These are phyloP conservation scores for Saccharomycopsis vini DNA, from an alignment of 805 yeast species.

Conservation along the genomic window DNA sequence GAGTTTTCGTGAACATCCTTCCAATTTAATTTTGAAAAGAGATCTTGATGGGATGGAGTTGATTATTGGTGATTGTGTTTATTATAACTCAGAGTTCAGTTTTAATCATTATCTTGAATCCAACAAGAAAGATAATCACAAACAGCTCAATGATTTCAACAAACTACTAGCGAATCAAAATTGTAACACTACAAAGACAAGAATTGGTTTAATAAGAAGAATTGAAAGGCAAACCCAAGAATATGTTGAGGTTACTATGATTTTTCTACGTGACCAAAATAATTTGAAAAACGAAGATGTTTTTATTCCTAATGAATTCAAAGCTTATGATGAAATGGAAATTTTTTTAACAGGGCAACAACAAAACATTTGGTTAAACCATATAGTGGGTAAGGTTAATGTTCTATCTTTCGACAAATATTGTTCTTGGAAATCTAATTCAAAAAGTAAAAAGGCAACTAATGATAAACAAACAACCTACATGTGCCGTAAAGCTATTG, in stretches of 20 bases:
- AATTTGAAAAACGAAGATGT: background rate
- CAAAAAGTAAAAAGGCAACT: background rate
- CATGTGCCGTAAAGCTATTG: constrained; percentile 36
- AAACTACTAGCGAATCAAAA: background rate
- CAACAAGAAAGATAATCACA: too few species aligned
- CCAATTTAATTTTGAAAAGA: constrained; percentile 7
- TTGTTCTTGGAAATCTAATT: too few species aligned
- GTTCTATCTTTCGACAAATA: constrained; percentile 1
- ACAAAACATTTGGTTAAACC: constrained; percentile 1
- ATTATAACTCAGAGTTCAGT: constrained; percentile 2
- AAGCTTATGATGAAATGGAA: constrained; percentile 6
- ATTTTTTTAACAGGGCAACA: constrained; percentile 12
- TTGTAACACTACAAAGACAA: background rate
- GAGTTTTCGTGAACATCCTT: constrained; percentile 9
- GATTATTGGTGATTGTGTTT: constrained; percentile 12
- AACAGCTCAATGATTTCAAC: too few species aligned
- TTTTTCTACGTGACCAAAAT: constrained; percentile 2
- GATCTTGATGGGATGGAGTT: constrained; percentile 7
- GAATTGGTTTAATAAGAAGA: constrained; percentile 8
- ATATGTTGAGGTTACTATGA: constrained; percentile 9
- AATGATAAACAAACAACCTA: constrained; percentile 25
- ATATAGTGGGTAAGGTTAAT: constrained; percentile 6
- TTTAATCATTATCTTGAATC: too few species aligned
- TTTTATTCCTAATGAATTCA: background rate
- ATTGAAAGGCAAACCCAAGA: constrained; percentile 8